Base-by-base conservation (phyloP, 139 green algal species). In the Chlorella vulgaris region DNA sequence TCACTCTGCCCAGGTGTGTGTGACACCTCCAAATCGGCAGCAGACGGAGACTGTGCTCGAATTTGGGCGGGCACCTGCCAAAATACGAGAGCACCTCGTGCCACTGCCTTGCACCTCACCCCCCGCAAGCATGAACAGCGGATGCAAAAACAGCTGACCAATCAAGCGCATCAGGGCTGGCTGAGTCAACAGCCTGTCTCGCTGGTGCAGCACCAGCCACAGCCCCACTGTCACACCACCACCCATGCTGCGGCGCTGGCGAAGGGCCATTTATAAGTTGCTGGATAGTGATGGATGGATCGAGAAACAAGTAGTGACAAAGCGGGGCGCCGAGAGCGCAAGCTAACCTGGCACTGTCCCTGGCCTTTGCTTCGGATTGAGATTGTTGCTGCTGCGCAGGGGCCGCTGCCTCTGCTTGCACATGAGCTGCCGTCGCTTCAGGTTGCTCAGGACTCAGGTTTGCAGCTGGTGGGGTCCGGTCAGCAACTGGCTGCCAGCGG, bases 271-370 rank as follows among this genome's bases (percentile, higher is more conserved):
- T 79, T 79, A 79, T 79, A 79, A 29, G 36, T 36, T 7, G 73
- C 73, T 47, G 42, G 38, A 75, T 62, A 76, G 69, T 76, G 53
- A 38, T 69, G 58, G 42, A 31, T 22, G 13, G 31, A 79, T 38
- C 73, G 73, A 53, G 36, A 79, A 79, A 68, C 51, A 79, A 79
- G 68, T 79, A 68, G 36, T 79, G 73, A 36, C 28, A 60, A 39
- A 26, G 28, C n/a, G 6, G 13, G 53, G 51, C 35, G 35, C 5
- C 31, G 28, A 60, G 35, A 19, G n/a, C 43, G n/a, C 43, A 63
- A 43, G 73, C 73, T 69, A 67, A 79, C 73, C 73, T 79, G 73
- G 29, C 36, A 65, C 18, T 29, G 36, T 63, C 70, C 65, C 47
- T 47, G 47, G 51, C 29, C 53, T 79, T 68, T 38, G 36, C 26